Percentiles rank a stretch among this genome's conserved stretches.
Evolutionary conservation across 1,139 yeast species (phyloP).

Genomic region (Eremothecium cymbalariae): DNA sequence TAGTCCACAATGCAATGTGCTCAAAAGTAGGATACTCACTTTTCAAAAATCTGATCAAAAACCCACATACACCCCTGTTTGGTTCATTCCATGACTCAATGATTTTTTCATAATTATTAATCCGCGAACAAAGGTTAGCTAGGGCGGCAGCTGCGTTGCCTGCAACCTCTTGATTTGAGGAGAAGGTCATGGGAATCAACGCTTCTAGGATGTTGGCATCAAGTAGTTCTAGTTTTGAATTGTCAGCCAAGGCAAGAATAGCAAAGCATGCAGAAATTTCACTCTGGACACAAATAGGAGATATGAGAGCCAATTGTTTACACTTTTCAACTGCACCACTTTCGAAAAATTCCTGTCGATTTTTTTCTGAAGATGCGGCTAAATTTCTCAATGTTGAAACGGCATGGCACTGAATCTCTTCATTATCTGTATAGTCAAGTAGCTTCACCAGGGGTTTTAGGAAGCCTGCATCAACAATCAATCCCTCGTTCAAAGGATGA

Average conservation of each 20-base stretch:
- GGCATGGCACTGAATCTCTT: slow-evolving; percentile 96
- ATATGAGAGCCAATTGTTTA: slow-evolving; percentile 73
- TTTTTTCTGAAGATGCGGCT: slow-evolving; percentile 92
- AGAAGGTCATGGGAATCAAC: slow-evolving; percentile 80
- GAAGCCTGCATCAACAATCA: slow-evolving; percentile 94
- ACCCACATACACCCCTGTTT: slow-evolving; percentile 78
- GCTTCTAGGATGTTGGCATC: slow-evolving; percentile 83
- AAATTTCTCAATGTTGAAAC: slow-evolving; percentile 90
- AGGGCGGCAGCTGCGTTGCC: slow-evolving; percentile 98
- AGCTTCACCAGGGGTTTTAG: slow-evolving; percentile 80
- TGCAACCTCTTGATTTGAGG: slow-evolving; percentile 88
- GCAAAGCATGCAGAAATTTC: slow-evolving; percentile 98
- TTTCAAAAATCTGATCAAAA: slow-evolving; percentile 68
- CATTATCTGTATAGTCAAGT: slow-evolving; percentile 78
- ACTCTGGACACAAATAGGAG: slow-evolving; percentile 84
- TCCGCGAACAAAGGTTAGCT: slow-evolving; percentile 89
- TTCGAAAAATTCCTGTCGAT: slow-evolving; percentile 82
- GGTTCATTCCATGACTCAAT: slow-evolving; percentile 75
- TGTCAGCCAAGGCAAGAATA: slow-evolving; percentile 92
- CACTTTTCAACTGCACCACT: slow-evolving; percentile 96
- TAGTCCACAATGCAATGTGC: slow-evolving; percentile 97
- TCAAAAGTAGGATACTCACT: slow-evolving; percentile 93
- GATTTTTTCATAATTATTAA: slow-evolving; percentile 64
- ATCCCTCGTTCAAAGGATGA: slow-evolving; percentile 91
- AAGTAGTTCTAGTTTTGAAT: slow-evolving; percentile 75